Base-by-base conservation (phyloP, 495 filamentous ascomycete species). In the Astrocystis sublimbata region DNA sequence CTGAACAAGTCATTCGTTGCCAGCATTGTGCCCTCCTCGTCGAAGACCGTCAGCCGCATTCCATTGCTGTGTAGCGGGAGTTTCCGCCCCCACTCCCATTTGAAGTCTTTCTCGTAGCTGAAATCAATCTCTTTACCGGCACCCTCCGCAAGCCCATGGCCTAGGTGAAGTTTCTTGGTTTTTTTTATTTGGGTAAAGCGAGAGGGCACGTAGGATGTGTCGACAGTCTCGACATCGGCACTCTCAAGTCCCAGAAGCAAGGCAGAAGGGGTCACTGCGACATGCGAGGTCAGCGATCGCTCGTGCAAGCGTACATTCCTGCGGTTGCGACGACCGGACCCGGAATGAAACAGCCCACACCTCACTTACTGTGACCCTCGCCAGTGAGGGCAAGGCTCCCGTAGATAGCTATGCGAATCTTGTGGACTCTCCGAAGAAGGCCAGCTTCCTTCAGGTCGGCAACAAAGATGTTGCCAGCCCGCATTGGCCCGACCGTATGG, bases 1-100 rank as follows among this genome's bases (percentile, higher is more conserved):
- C 71, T 73, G 47, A 75, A 75, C 28, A 75, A 57, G 55, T 75
- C 72, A 54, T 75, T 75, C n/a, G 71, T 73, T 45, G 72, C 72
- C 45, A 75, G 51, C 65, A 73, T 65, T 50, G 62, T 71, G 35
- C 72, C 72, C 45, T 73, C 67, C 13, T 73, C 33, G 47, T 75
- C 72, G 46, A 75, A 75, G 9, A 72, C 72, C 43, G 66, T 75
- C 45, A 75, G 70, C 30, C 71, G 71, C 72, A 75, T 73, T n/a
- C 72, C 72, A 36, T 75, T 75, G 52, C 72, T 75, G 28, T 75
- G 72, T n/a, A 73, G 35, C 8, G 71, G 65, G 7, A 75, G 65
- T 23, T 75, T 75, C 41, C 68, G 71, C 9, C 67, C 65, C 72
- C 72, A 75, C 52, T 75, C 68, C 72, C 72, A 75, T 45, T 66